phyloP scores from a whole-genome alignment of 495 filamentous ascomycete species.

The Trichoderma virens region DNA sequence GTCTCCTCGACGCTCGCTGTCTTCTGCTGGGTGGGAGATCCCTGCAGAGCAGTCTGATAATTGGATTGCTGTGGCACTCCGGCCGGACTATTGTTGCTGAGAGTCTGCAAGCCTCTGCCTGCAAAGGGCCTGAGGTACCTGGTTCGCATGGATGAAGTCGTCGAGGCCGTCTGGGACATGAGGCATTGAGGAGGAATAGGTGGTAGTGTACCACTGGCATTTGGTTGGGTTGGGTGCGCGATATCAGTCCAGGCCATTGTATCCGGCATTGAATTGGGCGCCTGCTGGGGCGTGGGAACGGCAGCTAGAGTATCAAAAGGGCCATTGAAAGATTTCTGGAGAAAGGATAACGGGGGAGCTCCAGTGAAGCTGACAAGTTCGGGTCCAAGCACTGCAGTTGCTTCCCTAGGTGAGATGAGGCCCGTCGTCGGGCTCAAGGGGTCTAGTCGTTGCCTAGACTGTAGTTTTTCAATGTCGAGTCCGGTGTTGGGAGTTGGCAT shows the following conservation, averaged over 20 bases:
- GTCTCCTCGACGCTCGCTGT: constrained; percentile 11
- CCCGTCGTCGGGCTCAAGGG: constrained; percentile 39
- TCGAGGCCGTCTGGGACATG: constrained; percentile 39
- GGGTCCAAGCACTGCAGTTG: constrained; percentile 24
- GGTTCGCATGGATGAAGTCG: constrained; percentile 35
- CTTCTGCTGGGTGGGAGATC: neutral
- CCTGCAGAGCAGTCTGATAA: constrained; percentile 12
- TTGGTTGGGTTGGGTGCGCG: constrained; percentile 26
- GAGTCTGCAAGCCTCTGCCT: constrained; percentile 39
- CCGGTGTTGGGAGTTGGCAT: constrained; percentile 16
- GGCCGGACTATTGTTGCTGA: constrained; percentile 17
- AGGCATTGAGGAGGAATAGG: constrained; percentile 46
- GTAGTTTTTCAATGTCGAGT: constrained; percentile 41
- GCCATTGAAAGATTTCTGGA: constrained; percentile 14
- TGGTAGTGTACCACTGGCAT: constrained; percentile 23
- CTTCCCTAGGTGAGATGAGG: constrained; percentile 23
- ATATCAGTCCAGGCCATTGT: constrained; percentile 41
- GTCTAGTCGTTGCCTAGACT: constrained; percentile 23
- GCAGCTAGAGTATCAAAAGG: constrained; percentile 16
- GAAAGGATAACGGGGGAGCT: constrained; percentile 21
- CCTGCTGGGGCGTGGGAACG: constrained; percentile 16
- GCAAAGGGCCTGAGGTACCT: constrained; percentile 41
- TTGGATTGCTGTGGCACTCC: neutral
- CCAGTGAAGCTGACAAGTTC: constrained; percentile 26
- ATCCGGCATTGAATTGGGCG: constrained; percentile 39